A percentile compares a stretch with the other conserved stretches of the same genome.
phyloP scores from a whole-genome alignment of 495 filamentous ascomycete genomes.

The Aspergillus carlsbadensis region DNA sequence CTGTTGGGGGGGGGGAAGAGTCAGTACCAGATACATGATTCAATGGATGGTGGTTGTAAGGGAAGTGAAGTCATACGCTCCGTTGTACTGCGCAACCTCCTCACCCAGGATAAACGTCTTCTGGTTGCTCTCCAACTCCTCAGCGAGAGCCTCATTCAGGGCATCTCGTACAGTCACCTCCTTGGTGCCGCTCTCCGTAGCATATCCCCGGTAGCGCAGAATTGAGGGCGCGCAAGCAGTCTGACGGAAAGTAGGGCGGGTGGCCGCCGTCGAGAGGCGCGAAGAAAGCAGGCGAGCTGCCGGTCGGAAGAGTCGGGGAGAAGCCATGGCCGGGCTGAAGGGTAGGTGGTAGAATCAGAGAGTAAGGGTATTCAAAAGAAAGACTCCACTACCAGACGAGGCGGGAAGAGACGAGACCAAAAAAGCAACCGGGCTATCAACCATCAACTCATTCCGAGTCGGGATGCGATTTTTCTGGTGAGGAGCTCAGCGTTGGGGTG shows the following conservation, averaged over 20 bases:
- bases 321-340: conserved; percentile 50
- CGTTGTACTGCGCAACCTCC: conserved; percentile 99
- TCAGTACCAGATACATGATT: conserved; percentile 14
- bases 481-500: conserved; percentile 38
- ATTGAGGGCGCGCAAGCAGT: conserved; percentile 47
- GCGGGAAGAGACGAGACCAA: conserved; percentile 14
- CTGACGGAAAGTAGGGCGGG: conserved; percentile 53
- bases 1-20: conserved; percentile 33
- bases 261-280: conserved; percentile 50
- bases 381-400: conserved; percentile 19
- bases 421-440: conserved; percentile 9
- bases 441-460: conserved; percentile 3
- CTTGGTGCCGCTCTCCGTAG: conserved; percentile 64
- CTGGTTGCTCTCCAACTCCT: conserved; percentile 90
- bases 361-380: conserved; percentile 26
- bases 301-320: conserved; percentile 78
- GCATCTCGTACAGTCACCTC: conserved; percentile 97
- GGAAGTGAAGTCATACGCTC: conserved; percentile 60
- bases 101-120: conserved; percentile 97
- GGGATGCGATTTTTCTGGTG: conserved; percentile 25
- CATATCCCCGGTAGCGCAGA: conserved; percentile 45
- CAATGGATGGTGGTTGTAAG: conserved; percentile 5
- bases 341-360: conserved; percentile 22
- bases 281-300: conserved; percentile 73
- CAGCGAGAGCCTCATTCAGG: conserved; percentile 93